Percentiles rank a stretch among this genome's conserved stretches.
phyloP scores from a whole-genome alignment of 768 basidiomycete genomes.

The Lactarius tabidus region DNA sequence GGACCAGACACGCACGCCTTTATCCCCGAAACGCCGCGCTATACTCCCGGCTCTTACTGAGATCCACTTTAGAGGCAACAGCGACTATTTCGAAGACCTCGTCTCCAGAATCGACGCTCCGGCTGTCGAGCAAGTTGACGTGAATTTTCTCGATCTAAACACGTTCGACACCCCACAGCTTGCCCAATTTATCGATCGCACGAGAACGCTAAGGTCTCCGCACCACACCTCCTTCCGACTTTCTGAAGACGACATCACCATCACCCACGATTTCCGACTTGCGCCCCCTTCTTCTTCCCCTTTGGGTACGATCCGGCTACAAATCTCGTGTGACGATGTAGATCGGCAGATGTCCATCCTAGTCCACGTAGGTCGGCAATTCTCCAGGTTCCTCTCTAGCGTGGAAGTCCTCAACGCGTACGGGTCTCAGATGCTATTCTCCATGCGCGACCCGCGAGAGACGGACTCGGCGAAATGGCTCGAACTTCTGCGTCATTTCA shows the following conservation, averaged over 20 bases:
- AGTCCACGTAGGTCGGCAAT: neutral
- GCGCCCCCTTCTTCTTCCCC: neutral
- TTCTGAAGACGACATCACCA: neutral
- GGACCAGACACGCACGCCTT: too few relatives aligned
- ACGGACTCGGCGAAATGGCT: constrained; percentile 2
- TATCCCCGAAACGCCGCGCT: neutral
- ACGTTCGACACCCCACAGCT: neutral
- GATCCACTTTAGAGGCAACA: neutral
- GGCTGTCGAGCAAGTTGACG: neutral
- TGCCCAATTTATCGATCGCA: neutral
- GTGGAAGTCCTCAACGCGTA: neutral
- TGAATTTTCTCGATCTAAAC: neutral
- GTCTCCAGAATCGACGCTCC: neutral
- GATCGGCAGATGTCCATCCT: neutral
- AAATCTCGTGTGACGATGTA: neutral
- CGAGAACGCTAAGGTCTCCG: neutral
- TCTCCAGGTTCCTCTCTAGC: neutral
- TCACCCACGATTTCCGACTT: neutral
- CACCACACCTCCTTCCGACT: neutral
- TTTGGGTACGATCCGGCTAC: neutral
- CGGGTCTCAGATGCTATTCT: neutral
- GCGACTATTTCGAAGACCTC: neutral
- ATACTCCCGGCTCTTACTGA: neutral
- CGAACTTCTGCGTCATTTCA: neutral
- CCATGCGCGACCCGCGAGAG: neutral